phyloP scores from a whole-genome alignment of 1,139 yeast species.

The Oligophagozyma castellii region DNA sequence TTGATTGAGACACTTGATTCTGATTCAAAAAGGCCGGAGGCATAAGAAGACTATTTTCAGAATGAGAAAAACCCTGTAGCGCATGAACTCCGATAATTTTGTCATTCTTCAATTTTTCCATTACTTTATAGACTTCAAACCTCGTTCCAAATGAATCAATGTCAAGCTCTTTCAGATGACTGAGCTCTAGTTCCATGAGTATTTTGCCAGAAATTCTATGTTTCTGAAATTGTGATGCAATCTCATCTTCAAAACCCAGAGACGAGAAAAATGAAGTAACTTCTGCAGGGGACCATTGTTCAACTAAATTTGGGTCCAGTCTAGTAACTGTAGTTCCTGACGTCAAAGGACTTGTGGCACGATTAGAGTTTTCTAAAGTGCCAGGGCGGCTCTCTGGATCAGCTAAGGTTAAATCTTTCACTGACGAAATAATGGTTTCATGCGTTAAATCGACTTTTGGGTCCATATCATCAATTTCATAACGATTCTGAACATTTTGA shows the following conservation, averaged over 20 bases:
- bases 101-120: not conserved
- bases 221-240: constrained; percentile 65
- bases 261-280: constrained; percentile 65
- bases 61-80: too few species aligned
- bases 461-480: constrained; percentile 1
- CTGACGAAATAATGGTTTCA: constrained; percentile 7
- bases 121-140: constrained; percentile 62
- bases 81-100: not conserved
- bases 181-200: constrained; percentile 68
- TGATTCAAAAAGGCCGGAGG: not conserved
- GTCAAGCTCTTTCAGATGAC: constrained; percentile 80
- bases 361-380: constrained; percentile 4
- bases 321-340: not conserved
- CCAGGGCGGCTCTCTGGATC: not conserved
- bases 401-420: constrained; percentile 7
- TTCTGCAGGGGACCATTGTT: constrained; percentile 75
- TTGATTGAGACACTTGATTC: not conserved
- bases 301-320: constrained; percentile 35
- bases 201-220: constrained; percentile 87
- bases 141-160: constrained; percentile 90
- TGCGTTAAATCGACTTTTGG: not conserved
- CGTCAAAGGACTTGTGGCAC: constrained; percentile 2
- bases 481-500: too few species aligned
- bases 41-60: too few species aligned
- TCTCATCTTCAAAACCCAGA: constrained; percentile 58